Evolutionary conservation across 108 stramenopile species (phyloP).

Genomic region (Cyclostephanos invisitatus): DNA sequence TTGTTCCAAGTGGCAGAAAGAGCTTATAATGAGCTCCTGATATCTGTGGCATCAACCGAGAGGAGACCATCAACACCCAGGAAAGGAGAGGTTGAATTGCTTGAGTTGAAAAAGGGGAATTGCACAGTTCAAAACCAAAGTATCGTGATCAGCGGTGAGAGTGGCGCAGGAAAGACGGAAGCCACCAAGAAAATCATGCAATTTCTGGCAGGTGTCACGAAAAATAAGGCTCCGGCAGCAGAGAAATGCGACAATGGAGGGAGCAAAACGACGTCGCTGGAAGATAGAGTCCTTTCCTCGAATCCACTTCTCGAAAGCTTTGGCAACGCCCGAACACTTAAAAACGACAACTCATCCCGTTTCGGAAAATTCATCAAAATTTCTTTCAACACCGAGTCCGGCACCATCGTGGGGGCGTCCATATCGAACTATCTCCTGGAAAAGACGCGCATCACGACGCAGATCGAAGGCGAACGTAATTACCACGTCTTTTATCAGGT

Average conservation of each 20-base stretch:
- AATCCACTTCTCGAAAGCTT: conserved; percentile 93
- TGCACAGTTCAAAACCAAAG: conserved; percentile 68
- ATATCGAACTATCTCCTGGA: conserved; percentile 92
- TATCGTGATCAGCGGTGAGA: conserved; percentile 89
- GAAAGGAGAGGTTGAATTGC: conserved; percentile 59
- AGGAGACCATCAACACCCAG: conserved; percentile 33
- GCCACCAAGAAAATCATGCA: conserved; percentile 96
- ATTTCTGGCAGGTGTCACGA: conserved; percentile 88
- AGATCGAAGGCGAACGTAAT: conserved; percentile 93
- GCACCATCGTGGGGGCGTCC: conserved; percentile 75
- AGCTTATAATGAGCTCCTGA: conserved; percentile 71
- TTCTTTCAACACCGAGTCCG: conserved; percentile 67
- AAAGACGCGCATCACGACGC: conserved; percentile 90
- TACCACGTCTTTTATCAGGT: conserved; percentile 99
- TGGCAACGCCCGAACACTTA: conserved; percentile 87
- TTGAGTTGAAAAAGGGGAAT: conserved; percentile 47
- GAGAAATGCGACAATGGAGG: conserved; percentile 25
- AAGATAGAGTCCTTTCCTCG: conserved; percentile 85
- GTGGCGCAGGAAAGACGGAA: conserved; percentile 94
- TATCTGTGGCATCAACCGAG: conserved; percentile 44
- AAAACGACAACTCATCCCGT: conserved; percentile 91
- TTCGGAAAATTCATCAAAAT: conserved; percentile 96
- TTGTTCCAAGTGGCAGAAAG: conserved; percentile 89
- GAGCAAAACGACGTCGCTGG: conserved; percentile 68
- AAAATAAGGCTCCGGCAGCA: conserved; percentile 23